These are phyloP conservation scores for Orbilia brochopaga DNA, from an alignment of 2,329 filamentous ascomycete species.

Conservation along the genomic window DNA sequence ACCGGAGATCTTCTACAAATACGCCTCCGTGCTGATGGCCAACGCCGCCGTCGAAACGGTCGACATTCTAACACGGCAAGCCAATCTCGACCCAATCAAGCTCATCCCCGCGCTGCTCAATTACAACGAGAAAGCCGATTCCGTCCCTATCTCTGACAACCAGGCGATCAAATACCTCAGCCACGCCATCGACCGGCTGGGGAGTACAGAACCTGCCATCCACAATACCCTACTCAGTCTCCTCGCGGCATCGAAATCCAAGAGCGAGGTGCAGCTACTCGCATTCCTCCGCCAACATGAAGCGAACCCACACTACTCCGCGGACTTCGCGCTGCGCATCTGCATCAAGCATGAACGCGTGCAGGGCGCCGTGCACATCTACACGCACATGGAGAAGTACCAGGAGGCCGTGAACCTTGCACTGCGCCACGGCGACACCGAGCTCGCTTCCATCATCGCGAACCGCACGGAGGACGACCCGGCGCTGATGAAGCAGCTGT, in stretches of 20 bases:
- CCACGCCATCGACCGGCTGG: conserved; percentile 86
- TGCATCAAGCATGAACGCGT: conserved; percentile 95
- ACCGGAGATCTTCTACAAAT: conserved; percentile 91
- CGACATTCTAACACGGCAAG: conserved; percentile 93
- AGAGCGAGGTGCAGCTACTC: conserved; percentile 82
- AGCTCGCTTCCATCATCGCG: conserved; percentile 86
- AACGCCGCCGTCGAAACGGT: conserved; percentile 83
- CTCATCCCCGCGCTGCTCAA: conserved; percentile 92
- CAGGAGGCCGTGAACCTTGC: conserved; percentile 91
- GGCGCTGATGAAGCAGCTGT: conserved; percentile 85
- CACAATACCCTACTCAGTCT: conserved; percentile 98
- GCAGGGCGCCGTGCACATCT: conserved; percentile 94
- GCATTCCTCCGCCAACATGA: conserved; percentile 90
- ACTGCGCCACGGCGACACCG: conserved; percentile 84
- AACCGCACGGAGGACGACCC: conserved; percentile 81
- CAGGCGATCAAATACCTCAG: conserved; percentile 93
- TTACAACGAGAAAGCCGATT: conserved; percentile 76
- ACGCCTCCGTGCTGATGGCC: conserved; percentile 94
- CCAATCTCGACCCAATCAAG: conserved; percentile 80
- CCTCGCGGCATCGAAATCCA: conserved; percentile 82
- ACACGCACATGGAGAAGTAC: conserved; percentile 94
- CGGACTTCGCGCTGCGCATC: conserved; percentile 91
- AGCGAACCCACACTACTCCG: conserved; percentile 84
- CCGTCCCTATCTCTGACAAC: conserved; percentile 63
- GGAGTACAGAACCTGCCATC: conserved; percentile 80